Base-by-base conservation (phyloP, 1,139 yeast species). In the Debaryomyces coudertii region DNA sequence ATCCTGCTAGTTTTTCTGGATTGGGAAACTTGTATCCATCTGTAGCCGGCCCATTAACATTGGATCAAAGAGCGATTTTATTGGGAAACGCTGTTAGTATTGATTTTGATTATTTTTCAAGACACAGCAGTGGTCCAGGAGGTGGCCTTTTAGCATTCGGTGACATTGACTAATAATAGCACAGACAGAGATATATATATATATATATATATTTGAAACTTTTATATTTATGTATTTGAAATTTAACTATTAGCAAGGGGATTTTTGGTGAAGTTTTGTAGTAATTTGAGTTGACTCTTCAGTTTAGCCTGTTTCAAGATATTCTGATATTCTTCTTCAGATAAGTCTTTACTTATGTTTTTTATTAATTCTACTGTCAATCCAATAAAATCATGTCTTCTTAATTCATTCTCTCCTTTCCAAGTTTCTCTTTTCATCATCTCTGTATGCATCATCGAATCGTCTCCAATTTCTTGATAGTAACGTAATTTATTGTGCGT, bases 91-190 rank as follows among this genome's bases (percentile, higher is more conserved):
- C 97, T 0, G 85, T 93, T 2, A 86, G 95, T 54, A 86, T 93
- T 51, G 99, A 93, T 65, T 93, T 90, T 63, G 99, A 93, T 65
- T 93, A 90, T 68, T 93, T 93, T 63, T 89, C 96, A 15, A 77
- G 97, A 60, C 97, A 90, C 62, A 85, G 95, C 28, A 73, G 86
- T 46, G 75, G 78, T 23, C 73, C 78, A 16, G 76, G 76, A 3
- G 69, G 70, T 5, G 70, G 71, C 2, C 58, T 74, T 22, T 62
- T 77, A 40, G 54, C 68, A 22, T 68, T 76, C 51, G 72, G 72
- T 9, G 65, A 66, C 41, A 63, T 63, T 41, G 76, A 74, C 43
- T 68, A 55, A 43, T 38, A 24, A 15, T 11, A 11, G 14, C 29
- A 20, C 22, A 20, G 12, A 22, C 30, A 23, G 2, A n/a, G 4